Base-by-base conservation (phyloP, 164 flowering plant species). In the Umbellularia californica region DNA sequence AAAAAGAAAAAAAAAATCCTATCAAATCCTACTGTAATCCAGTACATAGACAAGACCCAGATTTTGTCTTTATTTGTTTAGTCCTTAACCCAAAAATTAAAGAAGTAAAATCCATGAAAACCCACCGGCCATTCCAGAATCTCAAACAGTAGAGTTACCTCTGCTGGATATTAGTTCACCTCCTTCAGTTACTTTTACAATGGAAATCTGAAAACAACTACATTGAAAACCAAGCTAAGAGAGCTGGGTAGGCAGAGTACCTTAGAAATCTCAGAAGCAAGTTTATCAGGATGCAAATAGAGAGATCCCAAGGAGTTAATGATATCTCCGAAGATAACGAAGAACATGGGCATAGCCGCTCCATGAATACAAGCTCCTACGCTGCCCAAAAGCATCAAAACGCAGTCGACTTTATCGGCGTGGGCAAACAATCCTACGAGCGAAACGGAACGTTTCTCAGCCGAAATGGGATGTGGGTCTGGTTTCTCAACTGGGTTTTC, bases 301-400 rank as follows among this genome's bases (percentile, higher is more conserved):
- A 87, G 68, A 70, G 79, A 80, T 19, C 95, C 95, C 63, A 92
- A 50, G 65, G 91, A 87, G 79, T 89, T 83, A 28, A 92, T 85
- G 85, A 92, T 73, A 25, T 82, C 84, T 47, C 93, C 95, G 68
- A 90, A 90, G 65, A 92, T 75, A 64, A 90, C 27, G 41, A 90
- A 87, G 86, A 90, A 92, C 5, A 88, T 78, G 19, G 97, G 95
- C 60, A 89, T 82, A 0, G 90, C 83, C 20, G 91, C 88, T 20
- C 97, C 97, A 77, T 92, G 97, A 14, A 86, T 33, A 67, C 84
- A 83, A 0, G 95, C 88, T 12, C 93, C 97, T 24, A 86, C 9
- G 68, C 85, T 83, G 19, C 93, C 97, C 17, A 85, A 74, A 51
- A 89, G 82, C 92, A 92, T 92, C 80, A 90, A 78, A 0, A 87